Evolutionary conservation across 192 early-diverging fungal genomes (phyloP).

Genomic region (Mortierella claussenii): DNA sequence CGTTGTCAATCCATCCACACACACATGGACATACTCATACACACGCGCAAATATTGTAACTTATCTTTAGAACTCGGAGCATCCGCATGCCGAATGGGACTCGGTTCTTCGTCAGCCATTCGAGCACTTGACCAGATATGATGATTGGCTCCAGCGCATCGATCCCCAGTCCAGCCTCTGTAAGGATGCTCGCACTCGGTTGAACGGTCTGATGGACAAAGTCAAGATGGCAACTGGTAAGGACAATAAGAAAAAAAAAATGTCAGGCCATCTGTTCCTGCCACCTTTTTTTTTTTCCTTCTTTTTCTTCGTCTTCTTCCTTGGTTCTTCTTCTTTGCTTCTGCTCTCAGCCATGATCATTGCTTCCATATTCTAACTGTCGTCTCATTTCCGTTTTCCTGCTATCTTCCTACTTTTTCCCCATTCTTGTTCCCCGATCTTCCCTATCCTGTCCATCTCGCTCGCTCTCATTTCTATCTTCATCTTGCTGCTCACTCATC

Average conservation of each 20-base stretch:
- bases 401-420: too few species aligned
- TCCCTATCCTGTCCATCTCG: not conserved
- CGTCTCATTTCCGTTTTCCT: too few species aligned
- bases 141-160: slow-evolving; percentile 43
- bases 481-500: too few species aligned
- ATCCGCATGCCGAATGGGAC: slow-evolving; percentile 42
- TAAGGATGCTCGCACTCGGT: slow-evolving; percentile 17
- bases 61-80: slow-evolving; percentile 41
- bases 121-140: slow-evolving; percentile 37
- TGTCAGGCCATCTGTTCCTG: not conserved
- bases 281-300: slow-evolving; percentile 1
- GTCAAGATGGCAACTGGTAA: slow-evolving; percentile 36
- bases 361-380: too few species aligned
- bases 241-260: too few species aligned
- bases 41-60: too few species aligned
- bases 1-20: too few species aligned
- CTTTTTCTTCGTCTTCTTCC: not conserved
- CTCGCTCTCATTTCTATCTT: not conserved
- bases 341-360: not conserved
- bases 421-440: not conserved
- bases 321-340: not conserved
- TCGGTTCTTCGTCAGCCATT: slow-evolving; percentile 37
- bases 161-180: slow-evolving; percentile 35
- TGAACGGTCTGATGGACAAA: slow-evolving; percentile 40
- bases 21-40: too few species aligned